phyloP scores from a whole-genome alignment of 305 asterid species.

The Nicotiana rustica region DNA sequence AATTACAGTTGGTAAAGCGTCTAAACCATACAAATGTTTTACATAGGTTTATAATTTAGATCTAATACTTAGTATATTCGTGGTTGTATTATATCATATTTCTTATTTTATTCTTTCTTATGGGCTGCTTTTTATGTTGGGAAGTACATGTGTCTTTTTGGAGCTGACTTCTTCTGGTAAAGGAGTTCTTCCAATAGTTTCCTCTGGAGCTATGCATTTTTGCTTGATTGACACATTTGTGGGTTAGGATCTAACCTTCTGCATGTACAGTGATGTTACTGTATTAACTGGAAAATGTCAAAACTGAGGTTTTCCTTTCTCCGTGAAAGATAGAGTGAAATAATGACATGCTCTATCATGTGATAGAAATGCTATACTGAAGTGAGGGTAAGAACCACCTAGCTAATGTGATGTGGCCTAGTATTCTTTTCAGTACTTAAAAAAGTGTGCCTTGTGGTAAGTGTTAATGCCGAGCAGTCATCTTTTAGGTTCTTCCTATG shows the following conservation, averaged over 20 bases:
- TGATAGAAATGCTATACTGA: constrained; percentile 16
- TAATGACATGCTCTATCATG: constrained; percentile 17
- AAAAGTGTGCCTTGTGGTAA: neutral
- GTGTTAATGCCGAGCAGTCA: neutral
- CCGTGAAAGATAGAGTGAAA: neutral
- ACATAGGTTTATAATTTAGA: neutral
- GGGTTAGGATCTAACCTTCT: constrained; percentile 16
- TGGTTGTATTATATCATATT: neutral
- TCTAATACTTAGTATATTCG: neutral
- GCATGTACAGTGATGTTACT: neutral
- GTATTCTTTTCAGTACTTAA: neutral
- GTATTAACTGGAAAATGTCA: neutral
- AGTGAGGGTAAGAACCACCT: neutral
- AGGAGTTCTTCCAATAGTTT: constrained; percentile 26
- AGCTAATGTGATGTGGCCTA: neutral
- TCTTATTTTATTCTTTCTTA: neutral
- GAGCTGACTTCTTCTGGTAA: constrained; percentile 29
- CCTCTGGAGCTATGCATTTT: neutral
- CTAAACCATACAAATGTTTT: neutral
- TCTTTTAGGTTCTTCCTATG: constrained; percentile 21
- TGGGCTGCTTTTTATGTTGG: neutral
- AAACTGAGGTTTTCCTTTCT: neutral
- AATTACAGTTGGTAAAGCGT: neutral
- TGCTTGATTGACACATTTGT: neutral
- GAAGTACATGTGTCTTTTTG: neutral